Evolutionary conservation across 495 filamentous ascomycete species (phyloP).

Genomic region (Beverwykella pulmonaria): DNA sequence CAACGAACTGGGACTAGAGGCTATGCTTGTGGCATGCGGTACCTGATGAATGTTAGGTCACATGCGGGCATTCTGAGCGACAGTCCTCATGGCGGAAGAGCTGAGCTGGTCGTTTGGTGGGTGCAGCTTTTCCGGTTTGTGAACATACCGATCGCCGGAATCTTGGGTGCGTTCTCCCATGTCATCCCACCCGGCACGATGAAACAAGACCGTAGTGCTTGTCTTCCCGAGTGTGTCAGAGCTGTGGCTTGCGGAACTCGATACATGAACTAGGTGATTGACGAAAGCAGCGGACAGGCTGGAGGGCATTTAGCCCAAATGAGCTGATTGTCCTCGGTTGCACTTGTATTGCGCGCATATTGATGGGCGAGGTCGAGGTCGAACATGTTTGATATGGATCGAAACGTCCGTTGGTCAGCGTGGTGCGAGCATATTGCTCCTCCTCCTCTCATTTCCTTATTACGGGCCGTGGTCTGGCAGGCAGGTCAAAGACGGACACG

Average conservation of each 20-base stretch:
- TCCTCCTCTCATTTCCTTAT: slow-evolving; percentile 26
- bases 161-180: neutral
- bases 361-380: neutral
- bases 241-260: slow-evolving; percentile 10
- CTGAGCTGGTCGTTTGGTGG: neutral
- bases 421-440: slow-evolving; percentile 21
- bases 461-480: neutral
- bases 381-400: neutral
- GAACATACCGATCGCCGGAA: slow-evolving; percentile 2
- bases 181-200: slow-evolving; percentile 25
- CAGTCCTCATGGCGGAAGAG: neutral
- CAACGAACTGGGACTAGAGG: neutral
- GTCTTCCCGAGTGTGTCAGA: slow-evolving; percentile 25
- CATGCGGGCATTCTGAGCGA: neutral
- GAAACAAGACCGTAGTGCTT: slow-evolving; percentile 22
- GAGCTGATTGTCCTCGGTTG: slow-evolving; percentile 4
- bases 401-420: neutral
- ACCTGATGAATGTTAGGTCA: neutral
- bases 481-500: slow-evolving; percentile 30
- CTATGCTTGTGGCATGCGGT: neutral
- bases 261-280: slow-evolving; percentile 5
- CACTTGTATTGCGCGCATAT: slow-evolving; percentile 14
- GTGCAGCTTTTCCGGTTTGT: neutral
- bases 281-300: neutral
- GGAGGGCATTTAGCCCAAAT: slow-evolving; percentile 15